Base-by-base conservation (phyloP, 768 basidiomycete genomes). In the Podaxis sp. region DNA sequence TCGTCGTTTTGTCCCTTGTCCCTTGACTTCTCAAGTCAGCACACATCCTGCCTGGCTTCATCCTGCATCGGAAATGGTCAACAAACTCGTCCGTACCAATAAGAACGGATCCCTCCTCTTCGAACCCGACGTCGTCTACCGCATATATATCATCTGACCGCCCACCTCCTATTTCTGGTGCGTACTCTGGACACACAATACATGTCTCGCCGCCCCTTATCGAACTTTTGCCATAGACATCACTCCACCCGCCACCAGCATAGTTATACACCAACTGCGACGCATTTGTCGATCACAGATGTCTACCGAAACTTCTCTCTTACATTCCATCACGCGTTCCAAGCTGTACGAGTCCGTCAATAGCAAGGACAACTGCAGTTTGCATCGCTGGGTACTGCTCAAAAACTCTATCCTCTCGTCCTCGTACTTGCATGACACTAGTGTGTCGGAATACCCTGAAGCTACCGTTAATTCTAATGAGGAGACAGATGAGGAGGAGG, bases 41-140 rank as follows among this genome's bases (percentile, higher is more conserved):
- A 70, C 69, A 77, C 77, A 76, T 76, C 70, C 73, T 73, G 65
- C 70, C 76, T 75, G 76, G 75, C 75, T 60, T 72, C 62, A 60
- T 67, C 69, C 70, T 66, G 56, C 68, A 72, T 71, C 77, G 75
- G 78, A 76, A 81, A 93, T 93, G 91, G 88, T 91, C 82, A 87
- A 91, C 80, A 90, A 86, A 86, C 86, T 87, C 74, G 80, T 86
- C 72, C 89, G 88, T 68, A 87, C 81, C 76, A 87, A 88, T 73
- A 89, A 87, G 82, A 88, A 91, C 89, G 90, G 91, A 81, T 88
- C 89, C 76, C 84, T 91, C 64, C 85, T 91, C 72, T 93, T 93
- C 75, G 90, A 91, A 80, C 91, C 91, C 65, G 86, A 89, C 80
- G 88, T 91, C 76, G 90, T 91, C 75, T 85, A 91, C 77, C 91